phyloP scores from a whole-genome alignment of 2,329 filamentous ascomycete genomes.

The Ophiocordyceps camponoti-floridani region DNA sequence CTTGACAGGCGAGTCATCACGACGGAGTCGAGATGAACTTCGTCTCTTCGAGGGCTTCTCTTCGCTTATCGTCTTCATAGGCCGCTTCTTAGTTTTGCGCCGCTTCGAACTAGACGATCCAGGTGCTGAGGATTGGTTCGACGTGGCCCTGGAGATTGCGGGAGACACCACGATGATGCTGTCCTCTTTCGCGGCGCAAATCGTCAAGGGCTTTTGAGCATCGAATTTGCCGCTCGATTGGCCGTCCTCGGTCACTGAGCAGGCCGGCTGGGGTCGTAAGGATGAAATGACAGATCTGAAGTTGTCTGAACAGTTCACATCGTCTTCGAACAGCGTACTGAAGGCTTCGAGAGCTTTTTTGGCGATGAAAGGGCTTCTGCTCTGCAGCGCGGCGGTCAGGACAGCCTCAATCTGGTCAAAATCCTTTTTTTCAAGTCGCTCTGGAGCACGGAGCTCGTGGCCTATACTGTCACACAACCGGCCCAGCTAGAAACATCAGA shows the following conservation, averaged over 20 bases:
- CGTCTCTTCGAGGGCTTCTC: conserved; percentile 9
- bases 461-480: conserved; percentile 32
- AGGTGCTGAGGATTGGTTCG: conserved; percentile 4
- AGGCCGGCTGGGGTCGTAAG: conserved; percentile 33
- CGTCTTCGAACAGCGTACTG: conserved; percentile 50
- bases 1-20: conserved; percentile 68
- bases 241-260: conserved; percentile 26
- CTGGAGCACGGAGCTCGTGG: conserved; percentile 15
- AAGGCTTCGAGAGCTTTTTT: conserved; percentile 37
- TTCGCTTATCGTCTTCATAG: conserved; percentile 11
- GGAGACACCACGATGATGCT: conserved; percentile 14
- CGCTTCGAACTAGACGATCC: conserved; percentile 6
- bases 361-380: conserved; percentile 35
- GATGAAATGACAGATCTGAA: conserved; percentile 45
- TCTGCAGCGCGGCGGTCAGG: conserved; percentile 37
- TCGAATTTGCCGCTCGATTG: conserved; percentile 17
- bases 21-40: conserved; percentile 39
- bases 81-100: conserved; percentile 10
- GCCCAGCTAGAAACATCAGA: conserved; percentile 23
- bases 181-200: conserved; percentile 31
- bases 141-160: conserved; percentile 10
- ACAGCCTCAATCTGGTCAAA: conserved; percentile 35
- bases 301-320: conserved; percentile 43
- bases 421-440: conserved; percentile 21
- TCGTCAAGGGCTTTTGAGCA: conserved; percentile 21